phyloP scores from a whole-genome alignment of 345 rosid species.

The Dipteronia dyeriana region DNA sequence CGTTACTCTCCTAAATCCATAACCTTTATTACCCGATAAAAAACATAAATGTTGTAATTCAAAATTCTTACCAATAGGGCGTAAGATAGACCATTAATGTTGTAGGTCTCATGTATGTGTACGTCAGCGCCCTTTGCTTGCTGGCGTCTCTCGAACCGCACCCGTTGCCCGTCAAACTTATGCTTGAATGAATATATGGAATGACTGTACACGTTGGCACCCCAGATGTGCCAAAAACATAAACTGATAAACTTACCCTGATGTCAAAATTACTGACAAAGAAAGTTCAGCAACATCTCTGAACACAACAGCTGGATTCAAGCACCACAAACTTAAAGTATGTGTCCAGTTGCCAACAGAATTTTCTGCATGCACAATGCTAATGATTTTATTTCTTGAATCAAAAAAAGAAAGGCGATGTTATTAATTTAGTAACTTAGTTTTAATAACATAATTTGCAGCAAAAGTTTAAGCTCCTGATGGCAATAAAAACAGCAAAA shows the following conservation, averaged over 20 bases:
- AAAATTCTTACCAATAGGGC: too few relatives aligned
- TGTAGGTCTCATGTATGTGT: too few relatives aligned
- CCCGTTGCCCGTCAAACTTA: too few relatives aligned
- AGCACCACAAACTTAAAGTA: conserved; percentile 88
- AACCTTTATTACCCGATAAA: too few relatives aligned
- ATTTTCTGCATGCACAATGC: conserved; percentile 49
- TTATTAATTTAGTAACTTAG: not conserved
- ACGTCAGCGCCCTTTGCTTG: too few relatives aligned
- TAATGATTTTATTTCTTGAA: not conserved
- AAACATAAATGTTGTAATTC: too few relatives aligned
- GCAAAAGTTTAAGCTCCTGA: not conserved
- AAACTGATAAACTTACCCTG: conserved; percentile 93
- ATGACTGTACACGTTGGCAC: too few relatives aligned
- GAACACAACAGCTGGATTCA: conserved; percentile 96
- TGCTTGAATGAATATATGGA: too few relatives aligned
- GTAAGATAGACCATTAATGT: too few relatives aligned
- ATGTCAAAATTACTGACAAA: conserved; percentile 84
- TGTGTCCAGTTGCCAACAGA: conserved; percentile 55
- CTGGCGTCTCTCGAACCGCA: too few relatives aligned
- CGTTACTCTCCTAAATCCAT: too few relatives aligned
- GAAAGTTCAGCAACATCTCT: conserved; percentile 84
- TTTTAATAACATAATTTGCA: not conserved
- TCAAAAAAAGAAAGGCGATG: not conserved
- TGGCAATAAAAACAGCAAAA: not conserved
- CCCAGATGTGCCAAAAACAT: conserved; percentile 2